A percentile compares a stretch with the other conserved stretches of the same genome.
phyloP scores from a whole-genome alignment of 805 yeast genomes.

The Danielia oregonensis region DNA sequence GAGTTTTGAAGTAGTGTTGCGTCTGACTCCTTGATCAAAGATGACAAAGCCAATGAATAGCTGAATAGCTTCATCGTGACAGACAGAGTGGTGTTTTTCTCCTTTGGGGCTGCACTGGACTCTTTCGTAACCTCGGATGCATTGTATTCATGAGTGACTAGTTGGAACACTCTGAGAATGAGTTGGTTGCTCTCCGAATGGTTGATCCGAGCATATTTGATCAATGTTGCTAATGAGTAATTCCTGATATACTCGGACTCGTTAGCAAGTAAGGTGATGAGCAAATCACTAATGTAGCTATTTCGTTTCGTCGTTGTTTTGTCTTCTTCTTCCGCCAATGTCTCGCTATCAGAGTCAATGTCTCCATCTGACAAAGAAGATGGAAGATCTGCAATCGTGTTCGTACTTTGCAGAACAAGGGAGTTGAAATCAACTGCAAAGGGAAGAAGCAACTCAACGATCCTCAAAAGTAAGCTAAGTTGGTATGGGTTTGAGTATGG shows the following conservation, averaged over 20 bases:
- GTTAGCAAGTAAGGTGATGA: slow-evolving; percentile 31
- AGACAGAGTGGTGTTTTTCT: slow-evolving; percentile 19
- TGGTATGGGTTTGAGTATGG: slow-evolving; percentile 37
- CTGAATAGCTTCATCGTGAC: slow-evolving; percentile 24
- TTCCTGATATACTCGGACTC: slow-evolving; percentile 32
- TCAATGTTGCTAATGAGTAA: slow-evolving; percentile 29
- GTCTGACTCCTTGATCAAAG: slow-evolving; percentile 35
- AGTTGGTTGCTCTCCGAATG: slow-evolving; percentile 34
- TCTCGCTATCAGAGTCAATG: slow-evolving; percentile 5
- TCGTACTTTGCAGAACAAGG: slow-evolving; percentile 8
- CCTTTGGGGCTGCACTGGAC: slow-evolving; percentile 4
- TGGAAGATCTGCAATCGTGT: slow-evolving; percentile 5
- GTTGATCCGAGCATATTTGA: slow-evolving; percentile 26
- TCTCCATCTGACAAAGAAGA: too few species aligned
- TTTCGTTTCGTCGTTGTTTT: slow-evolving; percentile 14
- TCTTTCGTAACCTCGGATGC: slow-evolving; percentile 6
- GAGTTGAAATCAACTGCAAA: slow-evolving; percentile 33
- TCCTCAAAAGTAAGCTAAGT: slow-evolving; percentile 23
- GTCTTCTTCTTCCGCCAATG: slow-evolving; percentile 18
- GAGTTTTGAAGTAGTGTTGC: slow-evolving; percentile 34
- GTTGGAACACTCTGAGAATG: slow-evolving; percentile 27
- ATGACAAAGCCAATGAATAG: slow-evolving; percentile 33
- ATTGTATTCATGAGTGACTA: slow-evolving; percentile 28
- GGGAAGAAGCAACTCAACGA: slow-evolving; percentile 31
- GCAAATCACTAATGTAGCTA: slow-evolving; percentile 26